phyloP scores from a whole-genome alignment of 768 basidiomycete species.

The Trametes punicea region DNA sequence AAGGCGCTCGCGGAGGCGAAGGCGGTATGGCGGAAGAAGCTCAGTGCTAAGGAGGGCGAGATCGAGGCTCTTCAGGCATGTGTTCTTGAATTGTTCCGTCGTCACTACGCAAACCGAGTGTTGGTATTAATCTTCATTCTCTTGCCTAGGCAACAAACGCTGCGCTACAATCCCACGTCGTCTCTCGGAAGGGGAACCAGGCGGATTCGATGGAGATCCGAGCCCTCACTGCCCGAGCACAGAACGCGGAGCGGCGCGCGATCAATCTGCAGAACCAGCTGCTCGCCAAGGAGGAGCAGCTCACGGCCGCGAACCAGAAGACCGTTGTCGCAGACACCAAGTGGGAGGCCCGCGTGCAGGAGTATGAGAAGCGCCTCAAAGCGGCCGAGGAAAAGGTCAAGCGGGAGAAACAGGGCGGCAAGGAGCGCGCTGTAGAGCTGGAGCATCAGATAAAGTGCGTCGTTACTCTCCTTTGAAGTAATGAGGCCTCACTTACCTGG shows the following conservation, averaged over 20 bases:
- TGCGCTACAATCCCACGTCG: conserved; percentile 69
- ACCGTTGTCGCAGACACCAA: conserved; percentile 72
- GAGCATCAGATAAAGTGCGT: conserved; percentile 68
- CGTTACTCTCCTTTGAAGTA: not conserved
- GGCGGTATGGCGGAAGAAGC: conserved; percentile 77
- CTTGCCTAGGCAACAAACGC: conserved; percentile 67
- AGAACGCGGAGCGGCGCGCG: conserved; percentile 86
- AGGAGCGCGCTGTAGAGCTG: conserved; percentile 80
- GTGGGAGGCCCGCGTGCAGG: conserved; percentile 94
- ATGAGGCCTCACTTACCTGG: not conserved
- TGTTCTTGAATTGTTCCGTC: not conserved
- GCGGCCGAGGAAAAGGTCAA: conserved; percentile 90
- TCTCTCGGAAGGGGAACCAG: conserved; percentile 50
- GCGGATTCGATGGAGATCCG: conserved; percentile 68
- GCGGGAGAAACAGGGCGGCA: conserved; percentile 89
- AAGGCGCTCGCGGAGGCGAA: conserved; percentile 83
- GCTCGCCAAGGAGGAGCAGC: conserved; percentile 77
- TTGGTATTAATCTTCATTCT: not conserved
- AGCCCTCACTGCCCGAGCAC: conserved; percentile 67
- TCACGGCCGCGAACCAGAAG: conserved; percentile 70
- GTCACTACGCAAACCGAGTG: not conserved
- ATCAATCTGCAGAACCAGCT: conserved; percentile 82
- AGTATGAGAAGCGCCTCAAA: conserved; percentile 79
- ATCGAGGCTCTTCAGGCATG: conserved; percentile 74
- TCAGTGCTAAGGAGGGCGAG: conserved; percentile 83